A percentile compares a stretch with the other conserved stretches of the same genome.
phyloP scores from a whole-genome alignment of 495 filamentous ascomycete species.

The Xylaria intraflava region DNA sequence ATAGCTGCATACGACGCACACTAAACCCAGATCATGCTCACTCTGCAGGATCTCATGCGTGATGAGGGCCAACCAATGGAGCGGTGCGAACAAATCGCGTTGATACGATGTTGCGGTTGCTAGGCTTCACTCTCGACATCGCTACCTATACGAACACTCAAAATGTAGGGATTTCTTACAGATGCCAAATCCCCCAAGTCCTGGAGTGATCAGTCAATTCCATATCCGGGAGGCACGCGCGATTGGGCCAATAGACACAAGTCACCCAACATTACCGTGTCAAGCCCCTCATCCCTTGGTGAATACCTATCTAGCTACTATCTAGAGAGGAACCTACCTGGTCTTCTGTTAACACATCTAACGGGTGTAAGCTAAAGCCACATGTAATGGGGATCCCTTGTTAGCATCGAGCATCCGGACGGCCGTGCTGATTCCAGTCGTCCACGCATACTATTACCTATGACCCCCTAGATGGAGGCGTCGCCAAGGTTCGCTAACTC shows the following conservation, averaged over 20 bases:
- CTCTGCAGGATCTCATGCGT: neutral
- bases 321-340: no score
- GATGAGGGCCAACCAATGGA: neutral
- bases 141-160: neutral
- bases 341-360: no score
- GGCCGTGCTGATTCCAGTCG: neutral
- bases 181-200: no score
- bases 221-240: neutral
- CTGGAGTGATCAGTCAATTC: no score
- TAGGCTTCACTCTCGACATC: no score
- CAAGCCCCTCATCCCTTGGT: neutral
- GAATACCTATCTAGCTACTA: no score
- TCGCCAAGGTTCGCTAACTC: neutral
- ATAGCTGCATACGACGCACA: constrained; percentile 3
- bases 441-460: no score
- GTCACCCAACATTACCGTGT: neutral
- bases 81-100: neutral
- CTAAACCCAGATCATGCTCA: neutral
- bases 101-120: neutral
- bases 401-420: neutral
- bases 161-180: neutral
- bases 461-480: no score
- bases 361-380: no score
- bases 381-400: neutral
- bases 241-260: neutral